Evolutionary conservation across 768 basidiomycete species (phyloP), one percentile per base, ranked within the genome.

Genomic region (Lepiota venenata): DNA sequence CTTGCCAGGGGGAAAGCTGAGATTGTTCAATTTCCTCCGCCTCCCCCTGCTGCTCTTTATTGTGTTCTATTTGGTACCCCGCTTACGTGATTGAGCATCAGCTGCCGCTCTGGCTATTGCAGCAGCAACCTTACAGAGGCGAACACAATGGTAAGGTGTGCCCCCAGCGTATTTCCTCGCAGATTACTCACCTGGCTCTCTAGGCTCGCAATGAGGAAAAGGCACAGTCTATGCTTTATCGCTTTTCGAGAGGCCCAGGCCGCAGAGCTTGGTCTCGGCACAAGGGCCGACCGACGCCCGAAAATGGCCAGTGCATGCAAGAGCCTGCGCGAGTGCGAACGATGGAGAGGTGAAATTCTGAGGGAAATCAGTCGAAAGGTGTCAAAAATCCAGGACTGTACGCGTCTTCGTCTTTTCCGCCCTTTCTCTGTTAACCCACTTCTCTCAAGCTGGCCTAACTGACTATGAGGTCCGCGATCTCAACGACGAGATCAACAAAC

Each of bases 141-240:
- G 8, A 18, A 36, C 51, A 54, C 45, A 48, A 58, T 58, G 57
- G 57, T 58, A 40, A 45, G 57, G 20, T 49, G 10, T 20, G 12
- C 43, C 40, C 47, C 41, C 18, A 40, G 9, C 14, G 7, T 15
- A 11, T 16, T 8, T 56, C 12, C 2, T 45, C 9, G 20, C 15
- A 36, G 36, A 1, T 29, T 12, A 35, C 21, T 46, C 3, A 46
- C 22, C 21, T 15, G 3, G 27, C 2, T 40, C 3, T 63, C 21
- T 20, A 93, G 94, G 94, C 95, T 58, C 88, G 95, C 70, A 98
- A 98, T 87, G 91, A 94, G 69, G 96, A 98, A 71, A 99, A 98
- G 69, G 92, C 94, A 1, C 94, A 96, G 71, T 92, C 89, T 15
- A 93, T 92, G 89, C 78, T 93, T 27, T 92, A 93, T 67, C 91